A percentile compares a stretch with the other conserved stretches of the same genome.
Conservation (phyloP, 73 alveolate genomes). For the Paramecium biaurelia region DNA sequence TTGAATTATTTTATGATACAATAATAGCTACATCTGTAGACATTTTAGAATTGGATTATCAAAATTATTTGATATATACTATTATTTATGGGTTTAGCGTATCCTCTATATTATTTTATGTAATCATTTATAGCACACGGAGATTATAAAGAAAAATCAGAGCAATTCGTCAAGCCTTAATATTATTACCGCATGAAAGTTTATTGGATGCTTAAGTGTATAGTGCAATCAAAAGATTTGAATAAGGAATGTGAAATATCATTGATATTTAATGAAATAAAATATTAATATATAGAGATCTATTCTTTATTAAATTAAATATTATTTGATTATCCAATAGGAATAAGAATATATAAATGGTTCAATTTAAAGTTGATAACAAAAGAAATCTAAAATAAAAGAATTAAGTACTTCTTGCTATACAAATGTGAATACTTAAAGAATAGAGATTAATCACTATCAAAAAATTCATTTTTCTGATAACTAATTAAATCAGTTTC, state of each 20-base stretch:
- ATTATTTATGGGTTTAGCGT: background rate
- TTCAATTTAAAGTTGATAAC: background rate
- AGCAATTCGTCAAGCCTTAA: background rate
- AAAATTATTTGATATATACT: background rate
- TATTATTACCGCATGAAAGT: background rate
- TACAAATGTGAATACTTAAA: background rate
- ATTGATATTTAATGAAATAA: background rate
- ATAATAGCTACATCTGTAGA: background rate
- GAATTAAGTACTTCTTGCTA: background rate
- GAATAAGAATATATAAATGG: background rate
- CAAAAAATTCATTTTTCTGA: background rate
- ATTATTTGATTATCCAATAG: background rate
- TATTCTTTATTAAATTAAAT: background rate
- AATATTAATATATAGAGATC: background rate
- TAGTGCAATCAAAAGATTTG: background rate
- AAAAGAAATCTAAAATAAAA: background rate
- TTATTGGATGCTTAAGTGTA: background rate
- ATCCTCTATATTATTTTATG: background rate
- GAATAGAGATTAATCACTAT: background rate
- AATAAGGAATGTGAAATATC: background rate
- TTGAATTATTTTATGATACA: background rate
- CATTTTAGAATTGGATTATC: background rate
- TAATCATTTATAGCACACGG: background rate
- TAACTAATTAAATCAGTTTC: constrained; percentile 1
- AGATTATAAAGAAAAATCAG: background rate